Base-by-base conservation (phyloP, 352 stramenopile species). In the Phytophthora quininea region DNA sequence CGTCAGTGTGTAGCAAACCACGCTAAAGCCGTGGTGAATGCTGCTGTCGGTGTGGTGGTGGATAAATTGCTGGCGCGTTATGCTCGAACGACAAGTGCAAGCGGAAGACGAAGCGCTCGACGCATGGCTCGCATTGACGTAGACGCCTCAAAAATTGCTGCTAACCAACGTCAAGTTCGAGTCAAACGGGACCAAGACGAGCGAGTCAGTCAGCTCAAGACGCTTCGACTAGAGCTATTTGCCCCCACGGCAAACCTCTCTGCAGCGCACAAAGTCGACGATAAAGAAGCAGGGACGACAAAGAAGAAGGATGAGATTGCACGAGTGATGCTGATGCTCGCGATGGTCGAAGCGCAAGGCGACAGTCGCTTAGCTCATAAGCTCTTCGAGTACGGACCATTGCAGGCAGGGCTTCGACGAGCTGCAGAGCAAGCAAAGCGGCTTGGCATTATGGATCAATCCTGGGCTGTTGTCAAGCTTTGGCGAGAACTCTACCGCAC, bases 401-500 rank as follows among this genome's bases (percentile, higher is more conserved):
- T 71, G 1, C 64, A 67, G 9, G 64, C 69, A 8, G 75, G 79
- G 0, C 73, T 88, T 42, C 64, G 73, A 27, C 74, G 79, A 37
- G 69, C 79, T 7, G 52, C 79, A 3, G 73, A 86, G n/a, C 77
- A 88, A 32, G 75, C 75, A 2, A 62, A 69, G 42, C 81, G 81
- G 10, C 61, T 88, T 11, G 65, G 64, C 9, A 74, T 80, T 1
- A 58, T 19, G 19, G 57, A 50, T 0, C 71, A 85, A 42, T 48
- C 70, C 5, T 90, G 81, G 81, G 64, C 69, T 5, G 49, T 87
- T 12, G 62, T 88, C 35, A 87, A 89, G 49, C 73, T 83, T 30
- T 92, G 84, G 84, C 77, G 76, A 7, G 68, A 76, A 2, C 76
- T 92, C 1, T 86, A 89, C 53, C 75, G 84, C 15, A 79, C 55